Evolutionary conservation across 2,329 filamentous ascomycete genomes (phyloP).

Genomic region (Xylariaceae sp.): DNA sequence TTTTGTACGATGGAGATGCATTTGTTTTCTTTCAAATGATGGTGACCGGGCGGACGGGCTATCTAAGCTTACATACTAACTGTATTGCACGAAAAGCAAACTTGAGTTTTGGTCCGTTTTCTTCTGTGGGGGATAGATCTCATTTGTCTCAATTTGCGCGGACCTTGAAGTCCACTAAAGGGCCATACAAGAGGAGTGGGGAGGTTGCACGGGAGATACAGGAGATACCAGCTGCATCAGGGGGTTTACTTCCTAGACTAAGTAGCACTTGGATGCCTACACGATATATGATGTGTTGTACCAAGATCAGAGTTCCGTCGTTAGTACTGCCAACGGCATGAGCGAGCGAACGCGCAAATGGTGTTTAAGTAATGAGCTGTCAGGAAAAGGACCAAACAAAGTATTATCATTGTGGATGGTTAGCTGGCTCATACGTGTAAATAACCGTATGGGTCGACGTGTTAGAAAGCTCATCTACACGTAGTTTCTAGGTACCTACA

Average conservation of each 20-base stretch:
- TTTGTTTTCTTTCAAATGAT: constrained; percentile 2
- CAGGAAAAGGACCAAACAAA: too few relatives aligned
- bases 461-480: too few relatives aligned
- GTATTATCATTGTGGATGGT: too few relatives aligned
- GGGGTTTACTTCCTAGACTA: too few relatives aligned
- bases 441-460: constrained; percentile 18
- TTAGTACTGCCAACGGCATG: too few relatives aligned
- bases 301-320: too few relatives aligned
- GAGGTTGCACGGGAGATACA: neutral
- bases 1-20: neutral
- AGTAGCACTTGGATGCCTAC: too few relatives aligned
- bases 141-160: constrained; percentile 2
- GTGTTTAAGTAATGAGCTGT: constrained; percentile 1
- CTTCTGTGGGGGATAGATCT: constrained; percentile 1
- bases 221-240: neutral
- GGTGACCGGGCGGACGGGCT: neutral
- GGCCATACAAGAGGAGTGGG: neutral
- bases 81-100: neutral
- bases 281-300: too few relatives aligned
- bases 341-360: too few relatives aligned
- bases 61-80: neutral
- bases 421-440: too few relatives aligned
- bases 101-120: too few relatives aligned
- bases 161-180: neutral
- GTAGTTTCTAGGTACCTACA: too few relatives aligned